These are phyloP conservation scores for Cryptosporidium ubiquitum DNA, from an alignment of 169 alveolate species.

Conservation along the genomic window DNA sequence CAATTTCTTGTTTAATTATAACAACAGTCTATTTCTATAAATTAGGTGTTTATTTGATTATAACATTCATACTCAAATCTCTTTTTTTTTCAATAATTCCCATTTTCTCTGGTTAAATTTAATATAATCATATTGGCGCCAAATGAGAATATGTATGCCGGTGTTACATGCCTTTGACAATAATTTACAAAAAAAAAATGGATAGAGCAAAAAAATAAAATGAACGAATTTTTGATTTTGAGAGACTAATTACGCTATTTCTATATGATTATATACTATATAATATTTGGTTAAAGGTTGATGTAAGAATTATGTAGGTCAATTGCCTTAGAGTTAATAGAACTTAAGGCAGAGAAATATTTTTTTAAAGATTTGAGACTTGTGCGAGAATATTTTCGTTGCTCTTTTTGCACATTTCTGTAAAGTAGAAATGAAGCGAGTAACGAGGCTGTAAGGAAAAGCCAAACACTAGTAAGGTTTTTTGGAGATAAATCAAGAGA, in stretches of 20 bases:
- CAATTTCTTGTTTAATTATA: neutral
- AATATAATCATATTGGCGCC: neutral
- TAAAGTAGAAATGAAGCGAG: neutral
- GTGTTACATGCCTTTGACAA: neutral
- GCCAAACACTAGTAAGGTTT: neutral
- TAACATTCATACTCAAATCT: neutral
- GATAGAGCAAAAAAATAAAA: neutral
- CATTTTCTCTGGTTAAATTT: neutral
- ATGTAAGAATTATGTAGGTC: slow-evolving; percentile 15
- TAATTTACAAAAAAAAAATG: neutral
- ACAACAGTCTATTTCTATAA: too few species aligned
- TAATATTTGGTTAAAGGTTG: neutral
- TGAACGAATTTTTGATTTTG: neutral
- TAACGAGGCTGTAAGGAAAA: neutral
- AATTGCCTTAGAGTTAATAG: slow-evolving; percentile 6
- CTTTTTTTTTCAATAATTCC: too few species aligned
- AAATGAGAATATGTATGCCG: neutral
- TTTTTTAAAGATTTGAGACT: slow-evolving; percentile 12
- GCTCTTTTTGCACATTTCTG: slow-evolving; percentile 45
- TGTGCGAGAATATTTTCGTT: neutral
- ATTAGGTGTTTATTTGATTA: neutral
- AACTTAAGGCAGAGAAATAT: neutral
- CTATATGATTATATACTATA: neutral
- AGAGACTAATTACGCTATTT: neutral
- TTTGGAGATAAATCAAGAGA: neutral